phyloP scores from a whole-genome alignment of 352 stramenopile species.

The Pythium graminicola region DNA sequence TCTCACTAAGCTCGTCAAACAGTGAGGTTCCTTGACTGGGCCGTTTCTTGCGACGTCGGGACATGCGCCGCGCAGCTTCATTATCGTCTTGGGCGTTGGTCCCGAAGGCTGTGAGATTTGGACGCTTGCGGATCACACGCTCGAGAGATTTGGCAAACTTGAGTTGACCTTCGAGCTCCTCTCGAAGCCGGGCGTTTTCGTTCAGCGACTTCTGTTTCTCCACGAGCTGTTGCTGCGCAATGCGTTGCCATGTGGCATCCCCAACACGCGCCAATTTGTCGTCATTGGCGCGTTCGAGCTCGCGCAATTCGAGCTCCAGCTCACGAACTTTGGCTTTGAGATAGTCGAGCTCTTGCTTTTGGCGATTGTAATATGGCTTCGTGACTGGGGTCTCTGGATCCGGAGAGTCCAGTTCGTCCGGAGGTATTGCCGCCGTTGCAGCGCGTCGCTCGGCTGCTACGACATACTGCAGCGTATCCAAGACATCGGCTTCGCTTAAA shows the following conservation, averaged over 20 bases:
- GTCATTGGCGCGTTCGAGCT: background rate
- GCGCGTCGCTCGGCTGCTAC: conserved; percentile 14
- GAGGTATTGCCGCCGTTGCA: background rate
- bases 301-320: background rate
- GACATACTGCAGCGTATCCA: conserved; percentile 23
- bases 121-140: conserved; percentile 7
- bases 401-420: background rate
- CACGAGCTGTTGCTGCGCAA: background rate
- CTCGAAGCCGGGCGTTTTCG: conserved; percentile 9
- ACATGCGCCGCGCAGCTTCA: background rate
- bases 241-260: conserved; percentile 2
- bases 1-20: conserved; percentile 24
- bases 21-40: background rate
- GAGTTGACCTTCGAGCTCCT: conserved; percentile 8
- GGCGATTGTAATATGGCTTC: background rate
- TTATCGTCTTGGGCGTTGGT: background rate
- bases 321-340: conserved; percentile 1
- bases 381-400: background rate
- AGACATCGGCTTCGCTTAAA: conserved; percentile 21
- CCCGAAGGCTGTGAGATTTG: conserved; percentile 21
- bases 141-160: background rate
- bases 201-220: background rate
- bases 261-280: background rate
- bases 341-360: conserved; percentile 5
- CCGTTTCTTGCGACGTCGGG: conserved; percentile 6